Base-by-base conservation (phyloP, 768 basidiomycete species). In the Lanmaoa pseudosensibilis region DNA sequence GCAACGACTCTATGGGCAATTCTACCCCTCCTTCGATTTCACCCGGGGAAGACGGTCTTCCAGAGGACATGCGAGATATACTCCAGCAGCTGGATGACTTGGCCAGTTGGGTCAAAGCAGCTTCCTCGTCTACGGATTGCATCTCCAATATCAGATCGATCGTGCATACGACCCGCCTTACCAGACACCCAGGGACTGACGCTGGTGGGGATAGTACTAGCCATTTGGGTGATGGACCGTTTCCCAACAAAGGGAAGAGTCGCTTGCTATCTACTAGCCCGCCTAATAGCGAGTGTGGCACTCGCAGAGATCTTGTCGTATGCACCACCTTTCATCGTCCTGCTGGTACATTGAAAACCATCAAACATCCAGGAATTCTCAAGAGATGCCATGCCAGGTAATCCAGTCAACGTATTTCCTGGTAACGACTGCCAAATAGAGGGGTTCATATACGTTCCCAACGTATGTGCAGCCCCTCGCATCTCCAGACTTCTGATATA, bases 371-470 rank as follows among this genome's bases (percentile, higher is more conserved):
- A 68, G 66, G 54, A 56, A 37, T 34, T 39, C n/a, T 43, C 58
- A 25, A 53, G 43, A n/a, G 2, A 32, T 19, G 12, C 40, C 16
- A 4, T 49, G 44, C 21, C 56, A 8, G 9, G 38, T 30, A 21
- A 27, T 40, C 21, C 50, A 36, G 36, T 33, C 47, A 45, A 27
- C 41, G 15, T 30, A 15, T 45, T 52, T 48, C 3, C 18, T 50
- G 4, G 11, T 21, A 30, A 36, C 18, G 12, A 52, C 44, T 32
- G 40, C 32, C 58, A 41, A 10, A 47, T 62, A 48, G 53, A 54
- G 32, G 60, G 54, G 5, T 74, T 72, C 39, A 73, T 74, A 54
- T 74, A 72, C 41, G 40, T 59, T 8, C 62, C 71, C 30, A 44
- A 49, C 36, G 71, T 71, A 62, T 47, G 68, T 57, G 6, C 38